These are phyloP conservation scores for Pseudonitzschia delicatissima DNA, from an alignment of 108 stramenopile genomes.

Conservation along the genomic window DNA sequence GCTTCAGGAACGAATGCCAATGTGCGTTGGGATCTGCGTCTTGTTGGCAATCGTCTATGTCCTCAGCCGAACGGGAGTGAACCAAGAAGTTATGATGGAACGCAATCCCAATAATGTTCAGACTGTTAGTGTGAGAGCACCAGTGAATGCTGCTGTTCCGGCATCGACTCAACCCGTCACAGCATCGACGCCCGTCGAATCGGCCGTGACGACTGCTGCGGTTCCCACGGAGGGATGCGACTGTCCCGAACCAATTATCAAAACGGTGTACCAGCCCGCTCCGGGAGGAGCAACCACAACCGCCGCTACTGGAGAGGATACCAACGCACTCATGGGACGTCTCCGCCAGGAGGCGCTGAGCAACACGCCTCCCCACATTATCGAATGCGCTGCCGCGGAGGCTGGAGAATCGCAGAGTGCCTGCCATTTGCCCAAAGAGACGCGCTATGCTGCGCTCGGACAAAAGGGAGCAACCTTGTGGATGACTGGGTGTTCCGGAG, in stretches of 20 bases:
- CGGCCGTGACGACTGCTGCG: conserved; percentile 10
- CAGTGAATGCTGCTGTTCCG: conserved; percentile 10
- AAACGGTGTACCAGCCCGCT: conserved; percentile 10
- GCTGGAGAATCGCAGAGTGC: conserved; percentile 89
- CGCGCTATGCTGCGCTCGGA: conserved; percentile 85
- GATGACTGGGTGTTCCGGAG: conserved; percentile 97
- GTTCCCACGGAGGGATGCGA: conserved; percentile 20
- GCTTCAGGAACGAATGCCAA: conserved; percentile 85
- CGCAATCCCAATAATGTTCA: neutral
- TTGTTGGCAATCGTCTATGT: conserved; percentile 87
- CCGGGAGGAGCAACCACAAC: conserved; percentile 15
- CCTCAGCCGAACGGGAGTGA: conserved; percentile 62
- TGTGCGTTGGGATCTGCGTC: conserved; percentile 82
- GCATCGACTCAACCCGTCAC: neutral
- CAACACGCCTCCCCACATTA: conserved; percentile 94
- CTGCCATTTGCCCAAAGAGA: conserved; percentile 86
- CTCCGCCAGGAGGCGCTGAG: conserved; percentile 76
- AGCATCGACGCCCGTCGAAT: conserved; percentile 7
- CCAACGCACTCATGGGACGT: conserved; percentile 52
- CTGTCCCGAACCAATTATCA: conserved; percentile 24
- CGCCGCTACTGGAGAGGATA: conserved; percentile 14
- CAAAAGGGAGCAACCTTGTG: conserved; percentile 98
- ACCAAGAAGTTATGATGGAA: conserved; percentile 28
- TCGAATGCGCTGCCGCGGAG: conserved; percentile 91
- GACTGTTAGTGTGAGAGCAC: neutral